Conservation (phyloP, 73 alveolate genomes). For the Durusdinium trenchii region DNA sequence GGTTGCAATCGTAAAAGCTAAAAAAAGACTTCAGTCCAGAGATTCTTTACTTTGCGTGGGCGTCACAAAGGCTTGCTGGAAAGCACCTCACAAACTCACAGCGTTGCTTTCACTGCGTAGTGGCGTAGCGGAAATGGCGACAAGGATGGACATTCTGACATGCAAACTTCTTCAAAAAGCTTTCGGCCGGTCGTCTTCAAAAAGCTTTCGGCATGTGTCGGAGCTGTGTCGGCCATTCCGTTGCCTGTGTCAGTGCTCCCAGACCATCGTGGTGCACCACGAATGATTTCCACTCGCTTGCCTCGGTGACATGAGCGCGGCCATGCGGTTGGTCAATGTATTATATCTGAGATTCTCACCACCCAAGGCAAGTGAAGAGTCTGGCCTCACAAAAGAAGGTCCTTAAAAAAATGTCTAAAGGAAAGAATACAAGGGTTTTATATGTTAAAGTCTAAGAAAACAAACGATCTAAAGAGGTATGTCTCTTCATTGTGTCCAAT, state of each 20-base stretch:
- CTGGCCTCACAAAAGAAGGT: not conserved
- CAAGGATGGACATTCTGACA: not conserved
- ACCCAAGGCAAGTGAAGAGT: constrained; percentile 44
- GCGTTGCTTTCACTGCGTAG: not conserved
- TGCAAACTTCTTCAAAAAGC: not conserved
- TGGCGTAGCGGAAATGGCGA: not conserved
- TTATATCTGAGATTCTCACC: not conserved
- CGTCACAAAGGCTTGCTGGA: constrained; percentile 78
- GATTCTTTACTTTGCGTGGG: constrained; percentile 58
- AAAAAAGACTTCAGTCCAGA: constrained; percentile 9
- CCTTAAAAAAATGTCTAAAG: not conserved
- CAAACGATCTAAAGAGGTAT: not conserved
- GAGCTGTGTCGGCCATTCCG: not conserved
- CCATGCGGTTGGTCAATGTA: too few relatives aligned
- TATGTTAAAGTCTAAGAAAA: not conserved
- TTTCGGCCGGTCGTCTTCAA: not conserved
- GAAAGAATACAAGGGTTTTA: too few relatives aligned
- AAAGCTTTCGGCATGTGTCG: not conserved
- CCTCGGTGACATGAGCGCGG: not conserved
- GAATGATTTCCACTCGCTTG: constrained; percentile 36
- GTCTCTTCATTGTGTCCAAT: not conserved
- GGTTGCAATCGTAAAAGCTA: not conserved
- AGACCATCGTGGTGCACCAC: constrained; percentile 92
- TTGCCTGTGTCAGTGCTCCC: constrained; percentile 91
- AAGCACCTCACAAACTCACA: constrained; percentile 48